These are phyloP conservation scores for Brassica cretica DNA, from an alignment of 345 rosid genomes.

Conservation along the genomic window DNA sequence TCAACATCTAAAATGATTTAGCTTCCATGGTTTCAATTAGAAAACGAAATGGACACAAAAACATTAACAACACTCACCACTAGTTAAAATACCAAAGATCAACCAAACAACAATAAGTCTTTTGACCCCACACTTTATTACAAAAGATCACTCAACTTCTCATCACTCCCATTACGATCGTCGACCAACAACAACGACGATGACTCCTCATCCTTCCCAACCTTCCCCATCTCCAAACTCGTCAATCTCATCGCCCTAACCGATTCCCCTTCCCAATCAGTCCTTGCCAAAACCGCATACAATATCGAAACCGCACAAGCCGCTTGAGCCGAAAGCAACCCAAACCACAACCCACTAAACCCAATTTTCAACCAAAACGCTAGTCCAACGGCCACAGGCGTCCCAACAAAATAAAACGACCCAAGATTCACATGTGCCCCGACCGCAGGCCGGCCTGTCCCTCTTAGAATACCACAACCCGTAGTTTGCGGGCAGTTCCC, in stretches of 20 bases:
- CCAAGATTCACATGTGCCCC: slow-evolving; percentile 85
- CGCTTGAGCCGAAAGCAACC: slow-evolving; percentile 81
- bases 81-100: background rate
- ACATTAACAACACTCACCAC: slow-evolving; percentile 19
- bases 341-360: slow-evolving; percentile 91
- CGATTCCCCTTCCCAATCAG: slow-evolving; percentile 93
- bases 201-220: slow-evolving; percentile 44
- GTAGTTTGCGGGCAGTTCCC: slow-evolving; percentile 97
- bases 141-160: slow-evolving; percentile 35
- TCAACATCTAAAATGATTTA: slow-evolving; percentile 8
- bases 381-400: slow-evolving; percentile 85
- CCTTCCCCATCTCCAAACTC: slow-evolving; percentile 50
- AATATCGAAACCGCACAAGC: slow-evolving; percentile 76
- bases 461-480: slow-evolving; percentile 90
- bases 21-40: slow-evolving; percentile 16
- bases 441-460: slow-evolving; percentile 77
- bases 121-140: slow-evolving; percentile 17
- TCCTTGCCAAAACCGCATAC: slow-evolving; percentile 56
- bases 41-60: slow-evolving; percentile 5
- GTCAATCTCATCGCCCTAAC: slow-evolving; percentile 62
- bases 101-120: slow-evolving; percentile 14
- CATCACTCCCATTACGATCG: slow-evolving; percentile 41
- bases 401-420: slow-evolving; percentile 90
- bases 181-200: slow-evolving; percentile 39
- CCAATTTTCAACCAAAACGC: slow-evolving; percentile 77